Conservation (phyloP, 2,329 filamentous ascomycete species). For the Aspergillus carbonarius region DNA sequence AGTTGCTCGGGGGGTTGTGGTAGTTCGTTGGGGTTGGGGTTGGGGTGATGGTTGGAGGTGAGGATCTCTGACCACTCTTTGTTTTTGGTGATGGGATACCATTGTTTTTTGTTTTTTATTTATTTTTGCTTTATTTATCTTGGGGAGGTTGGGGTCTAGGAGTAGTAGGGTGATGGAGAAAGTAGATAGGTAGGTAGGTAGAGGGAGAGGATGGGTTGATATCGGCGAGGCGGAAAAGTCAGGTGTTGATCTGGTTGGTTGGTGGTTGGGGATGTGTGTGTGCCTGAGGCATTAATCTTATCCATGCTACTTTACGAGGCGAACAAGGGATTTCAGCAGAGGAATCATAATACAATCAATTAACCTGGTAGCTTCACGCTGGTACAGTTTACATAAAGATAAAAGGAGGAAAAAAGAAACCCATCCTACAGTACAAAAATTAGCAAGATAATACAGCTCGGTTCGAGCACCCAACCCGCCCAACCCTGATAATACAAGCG, state of each 20-base stretch:
- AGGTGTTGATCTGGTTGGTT: background rate
- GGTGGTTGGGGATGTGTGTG: too few species aligned
- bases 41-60: slow-evolving; percentile 10
- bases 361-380: too few species aligned
- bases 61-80: slow-evolving; percentile 16
- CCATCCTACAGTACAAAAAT: background rate
- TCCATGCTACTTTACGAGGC: too few species aligned
- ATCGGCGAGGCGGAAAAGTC: background rate
- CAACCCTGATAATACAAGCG: too few species aligned
- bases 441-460: background rate
- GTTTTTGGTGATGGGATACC: slow-evolving; percentile 5
- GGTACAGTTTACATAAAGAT: too few species aligned
- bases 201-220: background rate
- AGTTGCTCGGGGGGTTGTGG: background rate
- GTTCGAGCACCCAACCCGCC: too few species aligned
- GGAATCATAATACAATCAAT: too few species aligned
- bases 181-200: background rate
- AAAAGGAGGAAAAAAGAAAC: background rate
- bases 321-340: too few species aligned
- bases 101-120: background rate
- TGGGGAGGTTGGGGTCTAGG: background rate
- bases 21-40: background rate
- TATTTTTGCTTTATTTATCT: background rate
- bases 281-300: background rate
- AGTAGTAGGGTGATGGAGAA: background rate